Percentiles rank a stretch among this genome's conserved stretches.
These are phyloP conservation scores for Penicillium sp. DNA, from an alignment of 2,329 filamentous ascomycete species.

Conservation along the genomic window DNA sequence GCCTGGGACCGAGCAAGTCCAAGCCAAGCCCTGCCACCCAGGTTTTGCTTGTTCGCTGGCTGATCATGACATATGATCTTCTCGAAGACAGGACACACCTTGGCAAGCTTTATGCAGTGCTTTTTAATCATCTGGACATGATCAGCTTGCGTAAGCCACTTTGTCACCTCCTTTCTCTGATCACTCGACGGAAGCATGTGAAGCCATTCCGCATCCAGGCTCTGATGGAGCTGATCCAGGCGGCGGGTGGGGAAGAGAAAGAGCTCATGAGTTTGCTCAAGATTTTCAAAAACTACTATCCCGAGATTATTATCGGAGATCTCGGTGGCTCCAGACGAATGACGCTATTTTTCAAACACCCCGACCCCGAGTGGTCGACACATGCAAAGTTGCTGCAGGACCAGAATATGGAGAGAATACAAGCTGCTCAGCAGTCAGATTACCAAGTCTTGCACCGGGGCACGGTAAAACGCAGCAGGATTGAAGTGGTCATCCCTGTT, in stretches of 20 bases:
- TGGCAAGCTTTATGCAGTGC: conserved; percentile 69
- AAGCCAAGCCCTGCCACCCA: conserved; percentile 75
- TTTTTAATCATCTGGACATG: conserved; percentile 82
- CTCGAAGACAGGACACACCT: conserved; percentile 66
- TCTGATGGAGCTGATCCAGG: conserved; percentile 57
- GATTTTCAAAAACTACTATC: conserved; percentile 89
- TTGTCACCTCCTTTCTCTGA: conserved; percentile 76
- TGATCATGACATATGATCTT: conserved; percentile 73
- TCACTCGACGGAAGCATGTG: conserved; percentile 80
- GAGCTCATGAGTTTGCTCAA: conserved; percentile 72
- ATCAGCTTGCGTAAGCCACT: conserved; percentile 70
- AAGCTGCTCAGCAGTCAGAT: conserved; percentile 50
- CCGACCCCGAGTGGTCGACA: conserved; percentile 73
- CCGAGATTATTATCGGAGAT: conserved; percentile 80
- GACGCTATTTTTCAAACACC: conserved; percentile 58
- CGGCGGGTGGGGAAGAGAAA: conserved; percentile 67
- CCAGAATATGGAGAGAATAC: conserved; percentile 47
- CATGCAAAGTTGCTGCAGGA: conserved; percentile 70
- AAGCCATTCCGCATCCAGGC: conserved; percentile 80
- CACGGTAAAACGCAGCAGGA: conserved; percentile 52
- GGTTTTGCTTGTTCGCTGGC: conserved; percentile 72
- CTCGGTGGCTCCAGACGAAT: conserved; percentile 49
- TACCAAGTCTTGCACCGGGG: conserved; percentile 66
- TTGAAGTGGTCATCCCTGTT: conserved; percentile 60
- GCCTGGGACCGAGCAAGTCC: conserved; percentile 73